Evolutionary conservation across 768 basidiomycete genomes (phyloP), one percentile per base, ranked within the genome.

Genomic region (Mycena sanguinolenta): DNA sequence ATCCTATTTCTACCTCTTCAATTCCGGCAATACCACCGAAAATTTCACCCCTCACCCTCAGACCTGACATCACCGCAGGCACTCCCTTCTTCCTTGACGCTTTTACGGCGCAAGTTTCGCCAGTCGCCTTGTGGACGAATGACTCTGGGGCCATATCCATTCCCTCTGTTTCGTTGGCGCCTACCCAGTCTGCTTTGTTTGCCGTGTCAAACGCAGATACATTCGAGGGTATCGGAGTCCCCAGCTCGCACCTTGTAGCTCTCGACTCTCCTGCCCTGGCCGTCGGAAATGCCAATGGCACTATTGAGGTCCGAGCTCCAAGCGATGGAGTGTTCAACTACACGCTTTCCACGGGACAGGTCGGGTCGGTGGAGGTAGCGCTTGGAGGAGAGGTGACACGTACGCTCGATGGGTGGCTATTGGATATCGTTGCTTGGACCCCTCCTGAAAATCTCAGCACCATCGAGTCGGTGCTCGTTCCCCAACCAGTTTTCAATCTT

Each of bases 81-180:
- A 66, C 69, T 52, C 72, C 72, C 30, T 73, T 73, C 50, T 63
- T 61, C 54, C 69, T 73, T 27, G 65, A 73, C 63, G 62, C 72
- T 21, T 73, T 69, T 60, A 73, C 55, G 5, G 72, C 50, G 25
- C 38, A 63, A 8, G 69, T 70, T 21, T 63, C 30, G 10, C 69
- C 72, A 1, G 68, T 73, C 1, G 69, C 55, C 21, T 58, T 70
- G 38, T 70, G 69, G 61, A 65, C 72, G 9, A 63, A 67, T n/a
- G 53, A 36, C 39, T 62, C 63, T 16, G 68, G 64, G 30, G 67
- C 55, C 16, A 70, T 73, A 28, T 66, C 72, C 27, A 73, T 73
- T 27, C 72, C 72, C 10, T 52, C 34, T 10, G 23, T 73, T 27
- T 70, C 68, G 21, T 58, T 73, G 19, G 61, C 69, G 5, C 61